A percentile compares a stretch with the other conserved stretches of the same genome.
These are phyloP conservation scores for Wickerhamomyces kurtzmanii DNA, from an alignment of 805 yeast species.

Conservation along the genomic window DNA sequence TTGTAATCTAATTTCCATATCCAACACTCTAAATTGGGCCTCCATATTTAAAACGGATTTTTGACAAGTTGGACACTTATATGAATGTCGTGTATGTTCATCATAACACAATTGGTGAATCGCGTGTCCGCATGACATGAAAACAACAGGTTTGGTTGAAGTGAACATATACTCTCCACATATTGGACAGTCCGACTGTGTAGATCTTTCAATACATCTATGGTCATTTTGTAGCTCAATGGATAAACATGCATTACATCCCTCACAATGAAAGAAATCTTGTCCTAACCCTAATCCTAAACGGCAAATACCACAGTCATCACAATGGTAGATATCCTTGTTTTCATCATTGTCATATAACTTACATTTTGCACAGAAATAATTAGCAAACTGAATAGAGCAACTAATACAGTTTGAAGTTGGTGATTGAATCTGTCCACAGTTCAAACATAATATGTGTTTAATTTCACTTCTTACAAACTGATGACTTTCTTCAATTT, in stretches of 20 bases:
- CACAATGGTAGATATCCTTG: conserved; percentile 86
- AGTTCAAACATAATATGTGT: conserved; percentile 74
- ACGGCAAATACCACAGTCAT: conserved; percentile 87
- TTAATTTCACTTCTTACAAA: conserved; percentile 49
- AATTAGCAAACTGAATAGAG: conserved; percentile 55
- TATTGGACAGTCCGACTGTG: conserved; percentile 87
- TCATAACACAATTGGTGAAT: conserved; percentile 81
- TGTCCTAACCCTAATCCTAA: conserved; percentile 81
- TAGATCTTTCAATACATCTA: conserved; percentile 76
- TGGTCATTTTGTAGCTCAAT: conserved; percentile 71
- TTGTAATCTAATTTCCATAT: conserved; percentile 69
- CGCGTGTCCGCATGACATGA: conserved; percentile 92
- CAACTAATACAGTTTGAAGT: conserved; percentile 61
- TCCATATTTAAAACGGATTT: conserved; percentile 82
- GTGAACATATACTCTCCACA: conserved; percentile 89
- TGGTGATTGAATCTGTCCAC: conserved; percentile 70
- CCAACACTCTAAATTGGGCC: conserved; percentile 78
- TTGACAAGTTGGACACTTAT: conserved; percentile 88
- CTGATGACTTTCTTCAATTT: conserved; percentile 40
- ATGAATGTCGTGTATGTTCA: conserved; percentile 72
- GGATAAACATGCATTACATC: conserved; percentile 82
- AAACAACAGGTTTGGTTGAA: conserved; percentile 72
- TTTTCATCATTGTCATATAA: conserved; percentile 74
- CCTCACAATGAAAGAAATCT: conserved; percentile 86
- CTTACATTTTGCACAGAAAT: conserved; percentile 71